Evolutionary conservation across 2,329 filamentous ascomycete genomes (phyloP), one percentile per base, ranked within the genome.

Genomic region (Sporothrix variecibatus): DNA sequence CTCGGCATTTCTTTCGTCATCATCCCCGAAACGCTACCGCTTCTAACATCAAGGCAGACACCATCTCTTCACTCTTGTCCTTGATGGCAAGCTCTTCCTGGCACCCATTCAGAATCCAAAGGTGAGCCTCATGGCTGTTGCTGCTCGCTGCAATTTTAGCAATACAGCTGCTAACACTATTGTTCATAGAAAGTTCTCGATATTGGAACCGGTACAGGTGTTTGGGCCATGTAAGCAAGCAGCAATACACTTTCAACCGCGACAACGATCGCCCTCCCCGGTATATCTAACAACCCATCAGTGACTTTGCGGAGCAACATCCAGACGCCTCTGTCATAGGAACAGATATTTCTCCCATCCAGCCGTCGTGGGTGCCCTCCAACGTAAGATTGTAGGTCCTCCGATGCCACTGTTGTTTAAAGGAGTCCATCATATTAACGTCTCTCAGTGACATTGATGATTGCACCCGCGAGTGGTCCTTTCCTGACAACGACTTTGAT

Each of bases 301-400:
- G 90, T 75, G 88, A 89, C 76, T 80, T 83, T 71, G 80, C 43
- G 76, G 79, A 87, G 71, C 75, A 82, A 5, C 84, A 84, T 53
- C 86, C 86, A 40, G 78, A 82, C 76, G 83, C 79, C 76, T 82
- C 78, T 81, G 88, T 81, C 15, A 85, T 84, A 68, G 87, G 88
- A 28, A 87, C 86, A 15, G 88, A 90, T 78, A 82, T 90, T n/a
- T 88, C 87, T 4, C 87, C 87, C 0, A 88, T 88, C 15, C 88
- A 89, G 76, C 87, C 87, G 0, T 81, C 80, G 26, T 87, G 86
- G 82, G 84, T 90, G 0, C 88, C 89, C 2, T 83, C 85, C 46
- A 92, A 91, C 58, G 43, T 80, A 40, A 82, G 82, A 26, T 90
- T 89, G 69, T 74, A 71, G 51, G 72, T 53, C 2, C 4, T 11